Percentiles rank a stretch among this genome's conserved stretches.
Evolutionary conservation across 1,139 yeast species (phyloP).

Genomic region (Scheffersomyces parashehatae): DNA sequence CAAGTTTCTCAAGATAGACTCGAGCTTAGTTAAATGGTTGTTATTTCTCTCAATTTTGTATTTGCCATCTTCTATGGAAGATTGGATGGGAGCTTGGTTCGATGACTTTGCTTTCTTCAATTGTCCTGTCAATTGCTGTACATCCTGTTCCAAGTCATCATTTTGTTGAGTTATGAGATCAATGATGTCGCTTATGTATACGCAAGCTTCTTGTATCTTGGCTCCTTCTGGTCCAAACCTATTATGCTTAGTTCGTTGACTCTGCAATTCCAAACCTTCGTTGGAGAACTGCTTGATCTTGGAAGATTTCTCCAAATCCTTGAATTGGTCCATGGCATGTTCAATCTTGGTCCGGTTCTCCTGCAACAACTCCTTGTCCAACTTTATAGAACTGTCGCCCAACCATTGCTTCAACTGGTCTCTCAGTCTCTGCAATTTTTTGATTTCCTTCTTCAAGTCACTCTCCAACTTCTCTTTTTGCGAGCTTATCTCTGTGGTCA

Average conservation of each 20-base stretch:
- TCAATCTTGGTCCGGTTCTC: constrained; percentile 87
- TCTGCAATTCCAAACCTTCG: constrained; percentile 80
- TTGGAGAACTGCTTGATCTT: constrained; percentile 95
- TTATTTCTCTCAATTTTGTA: constrained; percentile 73
- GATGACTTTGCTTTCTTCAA: constrained; percentile 55
- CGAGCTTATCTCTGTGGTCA: constrained; percentile 77
- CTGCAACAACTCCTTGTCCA: constrained; percentile 69
- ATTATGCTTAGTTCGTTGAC: constrained; percentile 38
- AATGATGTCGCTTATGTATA: constrained; percentile 70
- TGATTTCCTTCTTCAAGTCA: constrained; percentile 93
- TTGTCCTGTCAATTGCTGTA: constrained; percentile 52
- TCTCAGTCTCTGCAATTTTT: constrained; percentile 88
- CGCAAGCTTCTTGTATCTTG: constrained; percentile 69
- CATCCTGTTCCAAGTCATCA: constrained; percentile 77
- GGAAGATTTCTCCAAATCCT: constrained; percentile 90
- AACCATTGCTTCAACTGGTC: constrained; percentile 97
- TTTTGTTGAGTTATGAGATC: constrained; percentile 85
- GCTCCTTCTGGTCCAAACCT: constrained; percentile 69
- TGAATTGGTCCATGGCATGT: constrained; percentile 94
- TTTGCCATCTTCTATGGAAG: constrained; percentile 60
- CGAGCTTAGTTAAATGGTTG: constrained; percentile 78
- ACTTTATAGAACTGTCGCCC: constrained; percentile 88
- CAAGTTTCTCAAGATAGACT: constrained; percentile 70
- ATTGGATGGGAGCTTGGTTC: constrained; percentile 36
- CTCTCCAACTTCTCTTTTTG: constrained; percentile 94